These are phyloP conservation scores for Colletotrichum sp. DNA, from an alignment of 2,329 filamentous ascomycete genomes.

Conservation along the genomic window DNA sequence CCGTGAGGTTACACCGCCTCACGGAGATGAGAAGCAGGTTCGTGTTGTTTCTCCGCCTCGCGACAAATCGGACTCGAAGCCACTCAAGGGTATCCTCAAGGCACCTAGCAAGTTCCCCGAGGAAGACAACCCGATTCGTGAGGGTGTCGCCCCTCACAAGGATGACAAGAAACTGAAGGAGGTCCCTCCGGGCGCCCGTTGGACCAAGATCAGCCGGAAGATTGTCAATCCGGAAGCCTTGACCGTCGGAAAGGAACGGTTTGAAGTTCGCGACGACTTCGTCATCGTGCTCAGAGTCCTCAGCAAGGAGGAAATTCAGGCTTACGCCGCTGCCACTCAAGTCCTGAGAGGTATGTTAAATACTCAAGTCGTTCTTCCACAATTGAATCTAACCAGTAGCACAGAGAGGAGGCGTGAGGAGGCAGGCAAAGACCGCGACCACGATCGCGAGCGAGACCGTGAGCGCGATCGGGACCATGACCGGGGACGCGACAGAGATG, in stretches of 20 bases:
- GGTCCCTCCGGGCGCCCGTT: slow-evolving; percentile 79
- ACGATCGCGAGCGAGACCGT: slow-evolving; percentile 38
- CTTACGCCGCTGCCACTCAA: slow-evolving; percentile 81
- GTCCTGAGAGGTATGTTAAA: slow-evolving; percentile 74
- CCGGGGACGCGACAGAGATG: slow-evolving; percentile 29
- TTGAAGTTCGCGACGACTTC: slow-evolving; percentile 89
- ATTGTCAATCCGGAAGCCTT: slow-evolving; percentile 90
- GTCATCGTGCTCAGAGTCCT: slow-evolving; percentile 91
- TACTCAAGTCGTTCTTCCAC: neutral
- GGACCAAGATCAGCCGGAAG: slow-evolving; percentile 90
- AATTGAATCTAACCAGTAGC: neutral
- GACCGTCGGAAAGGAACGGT: slow-evolving; percentile 86
- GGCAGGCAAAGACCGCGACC: slow-evolving; percentile 30
- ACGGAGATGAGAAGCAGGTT: slow-evolving; percentile 52
- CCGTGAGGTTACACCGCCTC: slow-evolving; percentile 41
- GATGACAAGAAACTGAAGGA: slow-evolving; percentile 76
- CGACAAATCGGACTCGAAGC: slow-evolving; percentile 68
- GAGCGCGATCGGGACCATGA: slow-evolving; percentile 25
- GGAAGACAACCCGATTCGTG: slow-evolving; percentile 80
- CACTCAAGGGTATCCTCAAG: slow-evolving; percentile 85
- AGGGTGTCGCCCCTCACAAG: slow-evolving; percentile 93
- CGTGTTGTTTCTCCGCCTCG: slow-evolving; percentile 75
- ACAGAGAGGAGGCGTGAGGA: slow-evolving; percentile 38
- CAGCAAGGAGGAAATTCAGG: slow-evolving; percentile 87
- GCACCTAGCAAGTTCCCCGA: slow-evolving; percentile 88